A percentile compares a stretch with the other conserved stretches of the same genome.
Conservation (phyloP, 2,329 filamentous ascomycete genomes). For the Hypoxylon rubiginosum region DNA sequence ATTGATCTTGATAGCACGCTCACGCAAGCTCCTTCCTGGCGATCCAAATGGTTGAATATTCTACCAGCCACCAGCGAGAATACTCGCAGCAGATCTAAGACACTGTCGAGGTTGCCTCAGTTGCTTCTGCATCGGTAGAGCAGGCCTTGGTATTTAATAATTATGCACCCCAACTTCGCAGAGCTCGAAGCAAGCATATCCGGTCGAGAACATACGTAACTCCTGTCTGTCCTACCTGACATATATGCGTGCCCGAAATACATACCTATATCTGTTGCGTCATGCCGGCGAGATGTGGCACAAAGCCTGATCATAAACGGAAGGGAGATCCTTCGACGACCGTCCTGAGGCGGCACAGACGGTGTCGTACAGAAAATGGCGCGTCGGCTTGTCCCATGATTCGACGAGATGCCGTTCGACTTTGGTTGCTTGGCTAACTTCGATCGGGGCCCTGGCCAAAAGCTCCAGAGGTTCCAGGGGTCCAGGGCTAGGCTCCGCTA, state of each 20-base stretch:
- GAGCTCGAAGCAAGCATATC: slow-evolving; percentile 6
- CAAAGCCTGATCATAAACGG: slow-evolving; percentile 37
- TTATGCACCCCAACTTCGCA: slow-evolving; percentile 36
- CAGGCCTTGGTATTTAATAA: slow-evolving; percentile 40
- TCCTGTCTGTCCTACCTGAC: slow-evolving; percentile 29
- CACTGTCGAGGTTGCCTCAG: slow-evolving; percentile 13
- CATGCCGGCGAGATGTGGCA: slow-evolving; percentile 42
- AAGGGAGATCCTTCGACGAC: slow-evolving; percentile 41
- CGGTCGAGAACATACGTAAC: neutral
- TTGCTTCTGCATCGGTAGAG: slow-evolving; percentile 23
- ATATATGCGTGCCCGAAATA: slow-evolving; percentile 37
- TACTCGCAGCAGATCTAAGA: slow-evolving; percentile 7
- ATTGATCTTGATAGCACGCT: slow-evolving; percentile 7
- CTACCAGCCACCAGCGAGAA: slow-evolving; percentile 1
- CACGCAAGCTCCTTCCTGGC: neutral
- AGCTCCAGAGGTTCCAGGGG: slow-evolving; percentile 13
- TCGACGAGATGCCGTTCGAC: slow-evolving; percentile 34
- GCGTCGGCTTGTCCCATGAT: slow-evolving; percentile 48
- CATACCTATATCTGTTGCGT: slow-evolving; percentile 39
- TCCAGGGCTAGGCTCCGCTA: slow-evolving; percentile 30
- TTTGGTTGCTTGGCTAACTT: slow-evolving; percentile 24
- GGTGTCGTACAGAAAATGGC: slow-evolving; percentile 53
- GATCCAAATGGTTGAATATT: neutral
- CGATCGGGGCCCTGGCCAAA: slow-evolving; percentile 27
- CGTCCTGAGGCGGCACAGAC: slow-evolving; percentile 47